Conservation (phyloP, 352 stramenopile genomes). For the Phytophthora pinifolia region DNA sequence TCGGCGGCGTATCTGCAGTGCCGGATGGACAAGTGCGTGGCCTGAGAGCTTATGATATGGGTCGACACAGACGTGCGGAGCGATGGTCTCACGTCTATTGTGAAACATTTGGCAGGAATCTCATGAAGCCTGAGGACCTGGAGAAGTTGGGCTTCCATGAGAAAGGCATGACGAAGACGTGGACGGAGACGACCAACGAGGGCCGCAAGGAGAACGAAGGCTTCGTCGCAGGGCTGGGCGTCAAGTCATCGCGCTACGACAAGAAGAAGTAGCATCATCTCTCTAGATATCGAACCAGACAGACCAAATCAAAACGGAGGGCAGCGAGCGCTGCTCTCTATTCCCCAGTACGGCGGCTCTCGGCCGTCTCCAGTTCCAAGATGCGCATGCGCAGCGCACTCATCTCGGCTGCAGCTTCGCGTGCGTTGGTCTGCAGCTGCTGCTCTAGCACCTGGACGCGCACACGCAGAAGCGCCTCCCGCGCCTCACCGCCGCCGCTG, state of each 20-base stretch:
- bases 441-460: slow-evolving; percentile 68
- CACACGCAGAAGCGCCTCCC: slow-evolving; percentile 37
- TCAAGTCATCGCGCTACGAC: slow-evolving; percentile 76
- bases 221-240: slow-evolving; percentile 76
- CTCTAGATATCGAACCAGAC: slow-evolving; percentile 20
- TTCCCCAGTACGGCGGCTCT: slow-evolving; percentile 19
- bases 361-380: slow-evolving; percentile 55
- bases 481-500: slow-evolving; percentile 11
- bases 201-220: slow-evolving; percentile 84
- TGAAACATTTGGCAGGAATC: slow-evolving; percentile 37
- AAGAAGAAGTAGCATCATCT: slow-evolving; percentile 28
- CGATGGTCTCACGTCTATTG: slow-evolving; percentile 12
- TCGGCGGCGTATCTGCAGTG: slow-evolving; percentile 88
- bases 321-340: too few relatives aligned
- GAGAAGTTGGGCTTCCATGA: slow-evolving; percentile 83
- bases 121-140: slow-evolving; percentile 87
- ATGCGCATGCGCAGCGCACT: slow-evolving; percentile 59
- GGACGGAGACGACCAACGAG: slow-evolving; percentile 50
- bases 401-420: slow-evolving; percentile 57
- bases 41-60: not conserved
- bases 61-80: slow-evolving; percentile 4
- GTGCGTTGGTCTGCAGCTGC: slow-evolving; percentile 67
- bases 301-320: slow-evolving; percentile 20
- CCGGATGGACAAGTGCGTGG: slow-evolving; percentile 87
- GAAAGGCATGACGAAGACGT: slow-evolving; percentile 73